Percentiles rank a stretch among this genome's conserved stretches.
phyloP scores from a whole-genome alignment of 2,329 filamentous ascomycete species.

The Pestalotiopsis sp. region DNA sequence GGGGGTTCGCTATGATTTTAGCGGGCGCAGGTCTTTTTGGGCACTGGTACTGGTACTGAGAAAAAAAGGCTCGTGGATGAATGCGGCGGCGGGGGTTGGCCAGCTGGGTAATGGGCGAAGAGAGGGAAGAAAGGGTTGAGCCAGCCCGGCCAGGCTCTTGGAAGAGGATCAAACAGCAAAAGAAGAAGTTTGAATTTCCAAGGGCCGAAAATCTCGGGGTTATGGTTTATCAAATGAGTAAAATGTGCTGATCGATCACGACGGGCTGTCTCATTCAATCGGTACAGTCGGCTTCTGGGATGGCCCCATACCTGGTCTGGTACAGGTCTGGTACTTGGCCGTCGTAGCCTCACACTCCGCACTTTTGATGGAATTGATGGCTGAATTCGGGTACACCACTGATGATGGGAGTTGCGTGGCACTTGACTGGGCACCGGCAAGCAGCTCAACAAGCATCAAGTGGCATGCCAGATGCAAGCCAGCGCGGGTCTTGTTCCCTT shows the following conservation, averaged over 20 bases:
- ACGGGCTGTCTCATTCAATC: not conserved
- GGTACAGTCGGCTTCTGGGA: conserved; percentile 2
- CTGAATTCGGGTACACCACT: not conserved
- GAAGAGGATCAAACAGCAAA: not conserved
- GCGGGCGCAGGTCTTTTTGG: not conserved
- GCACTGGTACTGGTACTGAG: conserved; percentile 5
- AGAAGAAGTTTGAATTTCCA: not conserved
- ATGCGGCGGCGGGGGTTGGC: not conserved
- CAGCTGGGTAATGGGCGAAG: not conserved
- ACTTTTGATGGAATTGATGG: not conserved
- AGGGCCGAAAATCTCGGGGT: conserved; percentile 5
- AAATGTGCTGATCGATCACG: not conserved
- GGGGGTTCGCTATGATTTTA: not conserved
- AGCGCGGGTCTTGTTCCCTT: not conserved
- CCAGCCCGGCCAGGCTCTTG: not conserved
- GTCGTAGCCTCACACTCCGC: conserved; percentile 5
- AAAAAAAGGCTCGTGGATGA: not conserved
- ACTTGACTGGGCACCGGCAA: too few species aligned
- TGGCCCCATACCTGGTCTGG: conserved; percentile 1
- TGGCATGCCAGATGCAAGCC: not conserved
- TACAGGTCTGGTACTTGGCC: too few species aligned
- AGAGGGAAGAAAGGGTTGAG: not conserved
- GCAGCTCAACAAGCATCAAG: too few species aligned
- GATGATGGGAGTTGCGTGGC: not conserved
- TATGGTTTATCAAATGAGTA: conserved; percentile 6